phyloP scores from a whole-genome alignment of 73 alveolate genomes.

The Chromera velia region DNA sequence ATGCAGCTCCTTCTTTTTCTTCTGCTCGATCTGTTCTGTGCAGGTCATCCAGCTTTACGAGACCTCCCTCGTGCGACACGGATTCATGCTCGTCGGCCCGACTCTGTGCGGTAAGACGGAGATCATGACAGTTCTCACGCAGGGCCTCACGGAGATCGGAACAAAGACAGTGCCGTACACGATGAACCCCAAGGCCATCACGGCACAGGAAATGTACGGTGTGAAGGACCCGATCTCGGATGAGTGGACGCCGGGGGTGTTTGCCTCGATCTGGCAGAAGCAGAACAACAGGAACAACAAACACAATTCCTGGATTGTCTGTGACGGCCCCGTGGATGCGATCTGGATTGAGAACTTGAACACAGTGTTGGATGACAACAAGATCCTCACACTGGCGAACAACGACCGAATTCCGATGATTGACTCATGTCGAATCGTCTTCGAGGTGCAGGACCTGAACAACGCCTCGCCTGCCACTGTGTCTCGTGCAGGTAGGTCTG shows the following conservation, averaged over 20 bases:
- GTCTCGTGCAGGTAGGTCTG: slow-evolving; percentile 78
- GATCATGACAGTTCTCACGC: slow-evolving; percentile 59
- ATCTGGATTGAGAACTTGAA: slow-evolving; percentile 99
- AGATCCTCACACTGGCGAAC: slow-evolving; percentile 97
- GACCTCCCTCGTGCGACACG: slow-evolving; percentile 99
- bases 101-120: slow-evolving; percentile 82
- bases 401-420: slow-evolving; percentile 99
- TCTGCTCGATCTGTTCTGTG: too few relatives aligned
- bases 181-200: slow-evolving; percentile 98
- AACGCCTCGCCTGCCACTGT: slow-evolving; percentile 99
- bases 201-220: slow-evolving; percentile 97
- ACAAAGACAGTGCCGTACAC: slow-evolving; percentile 70
- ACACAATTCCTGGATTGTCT: slow-evolving; percentile 96
- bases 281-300: slow-evolving; percentile 86
- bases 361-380: slow-evolving; percentile 99
- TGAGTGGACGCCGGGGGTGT: slow-evolving; percentile 99
- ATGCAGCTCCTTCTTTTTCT: too few relatives aligned
- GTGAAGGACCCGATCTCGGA: slow-evolving; percentile 93
- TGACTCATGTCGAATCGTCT: slow-evolving; percentile 91
- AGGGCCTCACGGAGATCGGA: slow-evolving; percentile 70
- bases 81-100: slow-evolving; percentile 99
- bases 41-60: slow-evolving; percentile 64
- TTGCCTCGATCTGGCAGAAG: slow-evolving; percentile 96
- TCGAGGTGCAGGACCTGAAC: slow-evolving; percentile 96
- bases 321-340: slow-evolving; percentile 99